Conservation (phyloP, 306 rosid genomes). For the Quercus engelmannii region DNA sequence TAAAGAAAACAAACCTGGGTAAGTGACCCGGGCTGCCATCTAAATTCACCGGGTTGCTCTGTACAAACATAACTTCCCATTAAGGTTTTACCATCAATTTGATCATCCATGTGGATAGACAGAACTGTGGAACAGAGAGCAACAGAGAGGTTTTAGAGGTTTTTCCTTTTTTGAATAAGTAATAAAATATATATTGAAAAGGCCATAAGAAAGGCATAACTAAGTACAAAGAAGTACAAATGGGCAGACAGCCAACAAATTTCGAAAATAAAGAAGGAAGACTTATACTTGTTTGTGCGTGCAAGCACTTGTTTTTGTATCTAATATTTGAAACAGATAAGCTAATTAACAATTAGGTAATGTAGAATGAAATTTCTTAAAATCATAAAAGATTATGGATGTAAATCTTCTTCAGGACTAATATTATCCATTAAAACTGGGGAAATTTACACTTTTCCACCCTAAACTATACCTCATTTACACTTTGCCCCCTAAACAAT, state of each 20-base stretch:
- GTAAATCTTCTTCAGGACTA: neutral
- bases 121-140: slow-evolving; percentile 52
- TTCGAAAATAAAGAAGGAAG: neutral
- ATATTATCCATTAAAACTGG: neutral
- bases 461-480: no score
- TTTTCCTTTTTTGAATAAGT: neutral
- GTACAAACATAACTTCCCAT: slow-evolving; percentile 81
- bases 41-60: slow-evolving; percentile 84
- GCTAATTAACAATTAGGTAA: neutral
- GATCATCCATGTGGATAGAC: slow-evolving; percentile 91
- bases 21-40: slow-evolving; percentile 98
- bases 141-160: neutral
- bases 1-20: slow-evolving; percentile 62
- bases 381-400: neutral
- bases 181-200: neutral
- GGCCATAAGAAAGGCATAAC: neutral
- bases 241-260: neutral
- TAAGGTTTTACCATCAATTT: slow-evolving; percentile 81
- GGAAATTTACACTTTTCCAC: no score
- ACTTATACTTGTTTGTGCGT: neutral
- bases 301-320: neutral
- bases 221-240: neutral
- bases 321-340: neutral
- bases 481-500: no score
- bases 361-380: neutral